Conservation (phyloP, 148 eudicot species). For the Rhododendron mucronatum region DNA sequence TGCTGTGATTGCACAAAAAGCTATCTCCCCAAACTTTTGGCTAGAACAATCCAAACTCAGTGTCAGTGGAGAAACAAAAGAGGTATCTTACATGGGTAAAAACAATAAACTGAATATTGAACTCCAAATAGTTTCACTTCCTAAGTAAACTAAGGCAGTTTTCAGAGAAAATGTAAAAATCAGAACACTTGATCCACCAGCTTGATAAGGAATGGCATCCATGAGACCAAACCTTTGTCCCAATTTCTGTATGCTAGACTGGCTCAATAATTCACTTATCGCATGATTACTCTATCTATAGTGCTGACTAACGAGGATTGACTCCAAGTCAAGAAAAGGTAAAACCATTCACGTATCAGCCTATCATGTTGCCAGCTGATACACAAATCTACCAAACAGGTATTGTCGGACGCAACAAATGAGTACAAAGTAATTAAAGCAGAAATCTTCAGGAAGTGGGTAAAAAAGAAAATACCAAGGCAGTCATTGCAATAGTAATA, state of each 20-base stretch:
- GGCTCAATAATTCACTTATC: background rate
- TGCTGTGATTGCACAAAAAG: slow-evolving; percentile 92
- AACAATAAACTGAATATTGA: background rate
- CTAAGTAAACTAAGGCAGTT: background rate
- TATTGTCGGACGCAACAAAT: background rate
- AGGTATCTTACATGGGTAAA: background rate
- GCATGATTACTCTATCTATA: background rate
- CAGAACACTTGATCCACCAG: background rate
- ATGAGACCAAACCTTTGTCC: background rate
- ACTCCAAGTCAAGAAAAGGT: background rate
- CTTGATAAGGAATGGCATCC: background rate
- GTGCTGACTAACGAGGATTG: background rate
- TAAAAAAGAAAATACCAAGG: background rate
- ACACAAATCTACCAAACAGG: background rate
- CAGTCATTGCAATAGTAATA: background rate
- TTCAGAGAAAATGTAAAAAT: background rate
- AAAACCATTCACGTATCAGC: background rate
- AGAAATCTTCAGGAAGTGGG: background rate
- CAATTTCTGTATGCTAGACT: background rate
- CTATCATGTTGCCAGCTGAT: background rate
- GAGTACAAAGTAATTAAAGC: background rate
- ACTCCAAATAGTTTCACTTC: background rate
- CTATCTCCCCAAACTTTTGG: slow-evolving; percentile 98
- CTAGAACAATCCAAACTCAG: slow-evolving; percentile 30
- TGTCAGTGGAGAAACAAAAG: slow-evolving; percentile 5